Evolutionary conservation across 805 yeast species (phyloP).

Genomic region (Kazachstania africana): DNA sequence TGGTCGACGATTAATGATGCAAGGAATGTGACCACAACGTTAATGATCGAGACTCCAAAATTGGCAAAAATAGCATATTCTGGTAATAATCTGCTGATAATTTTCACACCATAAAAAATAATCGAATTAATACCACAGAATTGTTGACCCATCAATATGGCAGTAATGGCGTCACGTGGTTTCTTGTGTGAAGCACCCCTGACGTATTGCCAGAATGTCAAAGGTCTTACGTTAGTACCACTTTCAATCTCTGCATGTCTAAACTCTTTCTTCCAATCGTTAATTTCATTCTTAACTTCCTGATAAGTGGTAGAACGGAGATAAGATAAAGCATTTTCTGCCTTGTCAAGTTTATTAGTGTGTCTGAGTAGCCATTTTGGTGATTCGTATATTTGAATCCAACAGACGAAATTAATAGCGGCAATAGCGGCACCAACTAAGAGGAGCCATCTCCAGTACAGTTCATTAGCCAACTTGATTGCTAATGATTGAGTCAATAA

Average conservation of each 20-base stretch:
- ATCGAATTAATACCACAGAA: slow-evolving; percentile 88
- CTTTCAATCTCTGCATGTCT: background rate
- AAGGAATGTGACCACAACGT: slow-evolving; percentile 59
- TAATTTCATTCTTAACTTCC: slow-evolving; percentile 14
- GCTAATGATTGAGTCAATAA: slow-evolving; percentile 70
- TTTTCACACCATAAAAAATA: slow-evolving; percentile 84
- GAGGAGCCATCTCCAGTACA: slow-evolving; percentile 64
- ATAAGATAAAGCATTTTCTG: slow-evolving; percentile 26
- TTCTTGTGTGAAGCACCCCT: slow-evolving; percentile 38
- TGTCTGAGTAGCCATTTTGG: slow-evolving; percentile 63
- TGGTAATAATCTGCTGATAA: slow-evolving; percentile 64
- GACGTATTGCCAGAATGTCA: slow-evolving; percentile 34
- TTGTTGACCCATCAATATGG: slow-evolving; percentile 76
- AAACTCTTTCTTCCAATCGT: slow-evolving; percentile 11
- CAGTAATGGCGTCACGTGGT: slow-evolving; percentile 55
- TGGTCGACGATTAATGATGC: slow-evolving; percentile 70
- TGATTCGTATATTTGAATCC: slow-evolving; percentile 49
- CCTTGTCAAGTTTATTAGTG: slow-evolving; percentile 21
- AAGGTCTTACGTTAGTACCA: background rate
- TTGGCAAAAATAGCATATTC: slow-evolving; percentile 59
- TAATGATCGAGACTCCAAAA: slow-evolving; percentile 62
- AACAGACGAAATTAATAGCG: slow-evolving; percentile 32
- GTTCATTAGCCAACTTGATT: slow-evolving; percentile 48
- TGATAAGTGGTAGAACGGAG: slow-evolving; percentile 26
- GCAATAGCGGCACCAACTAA: slow-evolving; percentile 51